Base-by-base conservation (phyloP, 2,329 filamentous ascomycete species). In the Colletotrichum tanaceti region DNA sequence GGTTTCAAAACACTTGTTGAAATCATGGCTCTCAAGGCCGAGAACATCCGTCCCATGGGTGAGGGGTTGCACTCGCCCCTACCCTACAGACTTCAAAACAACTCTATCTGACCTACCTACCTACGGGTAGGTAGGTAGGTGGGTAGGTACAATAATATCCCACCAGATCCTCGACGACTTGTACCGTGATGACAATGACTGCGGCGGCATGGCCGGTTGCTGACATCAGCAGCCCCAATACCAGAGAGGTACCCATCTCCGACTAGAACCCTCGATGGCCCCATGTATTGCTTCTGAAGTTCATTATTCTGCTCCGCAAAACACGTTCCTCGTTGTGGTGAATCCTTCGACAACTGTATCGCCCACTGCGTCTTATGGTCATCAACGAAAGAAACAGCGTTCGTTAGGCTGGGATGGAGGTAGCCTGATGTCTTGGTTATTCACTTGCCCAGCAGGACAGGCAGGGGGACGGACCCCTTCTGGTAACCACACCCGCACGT, bases 81-180 rank as follows among this genome's bases (percentile, higher is more conserved):
- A 14, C 20, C 32, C 28, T 35, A 38, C n/a, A 43, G 50, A 41
- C 18, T 20, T 50, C 43, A 38, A 18, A 28, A 28, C 28, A 28
- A 28, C 28, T 22, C 52, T 35, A 22, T 13, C 35, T 35, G 13
- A 28, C 28, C 28, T 28, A 28, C 24, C 24, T 9, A 50, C n/a
- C n/a, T n/a, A n/a, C n/a, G n/a, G n/a, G n/a, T n/a, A n/a, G n/a
- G n/a, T n/a, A n/a, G n/a, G n/a, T n/a, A n/a, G n/a, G n/a, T n/a
- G n/a, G n/a, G n/a, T 14, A 59, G 35, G 18, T 24, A 28, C 58
- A 20, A 22, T 14, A 16, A 28, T 52, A 63, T 58, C 63, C 63
- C 63, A 52, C 50, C 50, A 66, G 63, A 66, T 66, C 50, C 50
- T 63, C 58, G 35, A 50, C 57, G 20, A 52, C 24, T 49, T 32